Evolutionary conservation across 305 asterid species (phyloP).

Genomic region (Fraxinus baroniana): DNA sequence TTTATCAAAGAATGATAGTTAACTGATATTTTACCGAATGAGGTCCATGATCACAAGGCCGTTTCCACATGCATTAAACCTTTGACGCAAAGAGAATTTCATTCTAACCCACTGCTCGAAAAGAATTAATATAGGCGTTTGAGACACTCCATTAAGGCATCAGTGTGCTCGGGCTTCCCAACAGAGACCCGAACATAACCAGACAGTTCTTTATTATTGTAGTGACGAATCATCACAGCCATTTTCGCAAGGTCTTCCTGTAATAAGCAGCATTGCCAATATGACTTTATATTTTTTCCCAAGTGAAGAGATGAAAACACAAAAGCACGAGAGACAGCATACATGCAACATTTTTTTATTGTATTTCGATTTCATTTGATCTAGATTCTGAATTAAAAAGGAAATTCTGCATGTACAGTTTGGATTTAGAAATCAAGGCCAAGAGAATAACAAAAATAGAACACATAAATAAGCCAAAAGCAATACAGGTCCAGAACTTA

Average conservation of each 20-base stretch:
- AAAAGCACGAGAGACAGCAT: neutral
- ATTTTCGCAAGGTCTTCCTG: slow-evolving; percentile 88
- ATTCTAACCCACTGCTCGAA: neutral
- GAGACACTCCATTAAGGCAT: slow-evolving; percentile 67
- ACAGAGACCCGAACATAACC: slow-evolving; percentile 91
- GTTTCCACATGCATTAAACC: neutral
- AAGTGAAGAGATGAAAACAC: neutral
- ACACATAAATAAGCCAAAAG: neutral
- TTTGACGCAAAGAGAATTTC: neutral
- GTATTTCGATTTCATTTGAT: neutral
- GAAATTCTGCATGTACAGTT: neutral
- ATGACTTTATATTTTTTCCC: neutral
- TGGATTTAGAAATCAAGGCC: neutral
- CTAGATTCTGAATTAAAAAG: neutral
- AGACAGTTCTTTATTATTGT: slow-evolving; percentile 74
- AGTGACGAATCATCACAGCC: slow-evolving; percentile 98
- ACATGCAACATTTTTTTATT: neutral
- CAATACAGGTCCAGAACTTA: neutral
- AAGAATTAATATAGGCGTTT: slow-evolving; percentile 40
- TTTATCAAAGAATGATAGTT: neutral
- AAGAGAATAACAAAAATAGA: neutral
- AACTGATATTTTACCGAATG: neutral
- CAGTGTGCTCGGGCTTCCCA: slow-evolving; percentile 93
- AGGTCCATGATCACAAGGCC: neutral
- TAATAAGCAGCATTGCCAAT: neutral